phyloP scores from a whole-genome alignment of 73 alveolate genomes.

The Effrenium voratum region DNA sequence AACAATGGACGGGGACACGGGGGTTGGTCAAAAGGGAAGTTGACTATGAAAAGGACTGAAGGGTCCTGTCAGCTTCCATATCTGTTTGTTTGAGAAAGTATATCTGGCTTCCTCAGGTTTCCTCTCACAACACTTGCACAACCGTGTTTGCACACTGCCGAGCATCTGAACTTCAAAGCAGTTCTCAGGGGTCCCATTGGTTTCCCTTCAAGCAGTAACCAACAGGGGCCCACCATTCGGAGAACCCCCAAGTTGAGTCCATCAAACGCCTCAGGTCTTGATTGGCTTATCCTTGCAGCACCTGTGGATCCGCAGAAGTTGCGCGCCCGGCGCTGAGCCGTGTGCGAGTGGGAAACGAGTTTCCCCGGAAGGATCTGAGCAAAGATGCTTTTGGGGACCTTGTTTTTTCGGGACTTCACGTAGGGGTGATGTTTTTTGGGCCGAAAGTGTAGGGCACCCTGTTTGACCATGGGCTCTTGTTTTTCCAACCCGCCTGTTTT shows the following conservation, averaged over 20 bases:
- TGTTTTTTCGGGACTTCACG: neutral
- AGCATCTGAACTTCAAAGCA: neutral
- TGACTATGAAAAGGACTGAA: too few relatives aligned
- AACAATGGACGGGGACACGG: too few relatives aligned
- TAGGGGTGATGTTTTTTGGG: neutral
- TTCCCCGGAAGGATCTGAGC: neutral
- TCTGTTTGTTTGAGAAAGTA: neutral
- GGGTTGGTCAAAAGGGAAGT: too few relatives aligned
- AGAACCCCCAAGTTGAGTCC: neutral
- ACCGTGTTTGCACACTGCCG: neutral
- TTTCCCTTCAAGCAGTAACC: too few relatives aligned
- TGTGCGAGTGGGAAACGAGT: neutral
- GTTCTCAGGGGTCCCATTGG: too few relatives aligned
- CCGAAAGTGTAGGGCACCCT: neutral
- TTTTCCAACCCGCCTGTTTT: neutral
- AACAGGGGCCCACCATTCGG: too few relatives aligned
- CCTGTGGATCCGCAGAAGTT: constrained; percentile 62
- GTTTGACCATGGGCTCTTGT: neutral
- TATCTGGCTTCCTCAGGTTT: neutral
- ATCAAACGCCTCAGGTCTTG: constrained; percentile 28
- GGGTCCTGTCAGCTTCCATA: too few relatives aligned
- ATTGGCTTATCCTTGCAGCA: constrained; percentile 59
- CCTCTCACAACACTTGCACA: neutral
- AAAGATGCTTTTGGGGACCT: neutral
- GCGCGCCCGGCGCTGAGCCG: neutral